Conservation (phyloP, 352 stramenopile species). For the Phytophthora foliorum region DNA sequence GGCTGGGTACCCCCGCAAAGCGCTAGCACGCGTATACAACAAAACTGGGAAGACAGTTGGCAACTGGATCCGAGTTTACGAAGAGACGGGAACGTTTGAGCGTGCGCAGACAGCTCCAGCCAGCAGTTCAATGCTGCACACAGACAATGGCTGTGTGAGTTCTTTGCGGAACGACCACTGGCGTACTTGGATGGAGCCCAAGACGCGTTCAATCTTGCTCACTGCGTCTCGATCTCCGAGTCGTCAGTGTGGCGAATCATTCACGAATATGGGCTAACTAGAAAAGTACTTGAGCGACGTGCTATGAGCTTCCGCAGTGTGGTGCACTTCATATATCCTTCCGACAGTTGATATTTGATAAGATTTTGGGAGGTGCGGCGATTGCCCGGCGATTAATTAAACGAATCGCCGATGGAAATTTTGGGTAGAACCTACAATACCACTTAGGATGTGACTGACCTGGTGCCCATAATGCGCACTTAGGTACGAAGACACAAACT, state of each 20-base stretch:
- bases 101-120: background rate
- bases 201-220: background rate
- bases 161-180: background rate
- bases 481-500: too few species aligned
- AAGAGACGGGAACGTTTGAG: slow-evolving; percentile 8
- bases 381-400: too few species aligned
- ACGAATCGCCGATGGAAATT: too few species aligned
- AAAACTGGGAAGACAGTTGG: slow-evolving; percentile 5
- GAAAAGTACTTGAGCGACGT: slow-evolving; percentile 5
- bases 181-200: slow-evolving; percentile 5
- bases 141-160: background rate
- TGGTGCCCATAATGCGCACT: too few species aligned
- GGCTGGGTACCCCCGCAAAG: background rate
- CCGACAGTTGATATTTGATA: too few species aligned
- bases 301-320: background rate
- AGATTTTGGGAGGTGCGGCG: too few species aligned
- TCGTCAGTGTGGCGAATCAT: slow-evolving; percentile 17
- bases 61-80: slow-evolving; percentile 4
- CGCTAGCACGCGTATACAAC: background rate
- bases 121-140: background rate
- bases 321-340: too few species aligned
- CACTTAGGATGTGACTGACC: too few species aligned
- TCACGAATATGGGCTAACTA: slow-evolving; percentile 11
- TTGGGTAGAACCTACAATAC: too few species aligned
- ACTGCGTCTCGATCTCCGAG: background rate